Base-by-base conservation (phyloP, 768 basidiomycete genomes). In the Tulasnella sp. region DNA sequence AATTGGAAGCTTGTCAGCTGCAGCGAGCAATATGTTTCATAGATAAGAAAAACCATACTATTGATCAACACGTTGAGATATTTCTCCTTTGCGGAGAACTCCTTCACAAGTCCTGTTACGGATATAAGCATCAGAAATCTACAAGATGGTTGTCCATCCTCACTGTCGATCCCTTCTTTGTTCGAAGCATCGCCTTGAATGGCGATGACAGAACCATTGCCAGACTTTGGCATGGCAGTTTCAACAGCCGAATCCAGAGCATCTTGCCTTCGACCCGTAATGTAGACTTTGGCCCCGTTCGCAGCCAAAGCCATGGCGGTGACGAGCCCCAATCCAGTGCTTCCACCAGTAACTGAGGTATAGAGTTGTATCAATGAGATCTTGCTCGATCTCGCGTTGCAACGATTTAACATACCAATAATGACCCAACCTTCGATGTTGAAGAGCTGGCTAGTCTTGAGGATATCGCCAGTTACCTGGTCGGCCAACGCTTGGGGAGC, bases 261-360 rank as follows among this genome's bases (percentile, higher is more conserved):
- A 7, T 48, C 46, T 10, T 5, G 7, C 25, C 46, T 5, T 48
- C 46, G 46, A 27, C 46, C 46, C 2, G 70, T 68, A 48, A 70
- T 71, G 62, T 68, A 66, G 25, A 71, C 70, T 11, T 56, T 31
- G 11, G 66, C 66, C 5, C 69, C 69, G 53, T 68, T 68, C 19
- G 63, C 55, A 4, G 66, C 68, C 19, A 69, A 62, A 8, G 66
- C 55, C 1, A 63, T 54, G 2, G 68, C 67, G 51, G 67, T 68
- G 50, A 66, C 57, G 17, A 57, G 48, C 0, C 67, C 67, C 4
- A 68, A 53, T 3, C 67, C 67, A 5, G 60, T 60, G 12, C 61
- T 63, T 0, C 67, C 66, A 4, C 66, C 65, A 31, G 65, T 65
- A 15, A 38, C 34, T 38, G 34, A 38, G 34, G 15, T 38, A 38